These are phyloP conservation scores for Catharanthus roseus DNA, from an alignment of 257 asterid species.

Conservation along the genomic window DNA sequence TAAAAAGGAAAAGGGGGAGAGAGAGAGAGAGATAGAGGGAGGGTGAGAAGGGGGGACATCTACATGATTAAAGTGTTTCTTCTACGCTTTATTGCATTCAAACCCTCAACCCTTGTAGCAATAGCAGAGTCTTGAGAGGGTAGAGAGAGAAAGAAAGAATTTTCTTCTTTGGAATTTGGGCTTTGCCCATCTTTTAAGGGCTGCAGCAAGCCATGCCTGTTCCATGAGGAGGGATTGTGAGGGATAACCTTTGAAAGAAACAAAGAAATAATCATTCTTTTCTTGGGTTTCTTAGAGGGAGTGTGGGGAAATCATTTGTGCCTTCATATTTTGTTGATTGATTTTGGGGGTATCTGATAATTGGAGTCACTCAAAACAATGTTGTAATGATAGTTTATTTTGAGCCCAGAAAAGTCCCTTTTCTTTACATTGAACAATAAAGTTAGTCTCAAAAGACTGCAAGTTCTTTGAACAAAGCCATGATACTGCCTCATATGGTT, in stretches of 20 bases:
- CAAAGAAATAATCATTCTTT: slow-evolving; percentile 8
- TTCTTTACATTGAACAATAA: slow-evolving; percentile 25
- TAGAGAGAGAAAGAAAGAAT: slow-evolving; percentile 24
- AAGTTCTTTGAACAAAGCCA: slow-evolving; percentile 23
- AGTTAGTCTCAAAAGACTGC: slow-evolving; percentile 36
- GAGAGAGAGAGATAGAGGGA: too few species aligned
- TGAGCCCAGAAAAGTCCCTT: slow-evolving; percentile 27
- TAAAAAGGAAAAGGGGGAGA: background rate
- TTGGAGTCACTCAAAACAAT: slow-evolving; percentile 27
- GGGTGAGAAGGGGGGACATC: background rate
- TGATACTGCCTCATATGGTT: slow-evolving; percentile 24
- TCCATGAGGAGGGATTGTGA: slow-evolving; percentile 35
- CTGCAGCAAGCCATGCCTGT: slow-evolving; percentile 60
- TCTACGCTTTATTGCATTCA: slow-evolving; percentile 23
- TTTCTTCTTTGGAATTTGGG: slow-evolving; percentile 45
- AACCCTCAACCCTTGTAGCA: slow-evolving; percentile 19
- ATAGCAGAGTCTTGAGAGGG: slow-evolving; percentile 14
- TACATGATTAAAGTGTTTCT: slow-evolving; percentile 31
- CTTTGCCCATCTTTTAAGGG: slow-evolving; percentile 61
- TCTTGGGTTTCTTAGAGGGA: slow-evolving; percentile 23
- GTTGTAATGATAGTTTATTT: slow-evolving; percentile 29
- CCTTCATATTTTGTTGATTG: slow-evolving; percentile 19
- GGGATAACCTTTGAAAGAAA: slow-evolving; percentile 20
- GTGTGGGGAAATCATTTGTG: slow-evolving; percentile 21
- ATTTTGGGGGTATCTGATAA: slow-evolving; percentile 15